Base-by-base conservation (phyloP, 768 basidiomycete species). In the Inosperma sp. region DNA sequence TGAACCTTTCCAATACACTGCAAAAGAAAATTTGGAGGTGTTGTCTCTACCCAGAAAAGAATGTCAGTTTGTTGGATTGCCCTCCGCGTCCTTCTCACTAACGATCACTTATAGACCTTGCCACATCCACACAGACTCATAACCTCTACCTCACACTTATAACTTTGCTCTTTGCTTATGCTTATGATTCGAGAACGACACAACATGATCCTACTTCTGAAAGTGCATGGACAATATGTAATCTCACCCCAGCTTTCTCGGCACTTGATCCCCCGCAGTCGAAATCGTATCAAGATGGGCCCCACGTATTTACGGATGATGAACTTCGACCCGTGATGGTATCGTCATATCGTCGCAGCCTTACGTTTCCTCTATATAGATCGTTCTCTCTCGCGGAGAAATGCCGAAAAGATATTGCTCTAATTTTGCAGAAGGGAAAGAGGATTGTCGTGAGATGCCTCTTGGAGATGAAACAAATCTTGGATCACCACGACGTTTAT, bases 401-500 rank as follows among this genome's bases (percentile, higher is more conserved):
- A 27, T 90, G 90, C 64, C 75, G 72, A 39, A 59, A 62, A 19
- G 90, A 93, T 62, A 77, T 81, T n/a, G 81, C 80, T 13, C 60
- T 61, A 25, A 59, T 84, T 48, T 71, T 92, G 34, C 61, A 65
- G 6, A 74, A 70, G 49, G 90, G 90, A 2, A 83, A 77, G 66
- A 77, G 85, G 33, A 71, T 68, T 27, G 72, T 87, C 19, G 64
- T 81, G 48, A 79, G 86, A 57, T 83, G 77, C 59, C 72, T 93
- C 29, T 69, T 93, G 36, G 83, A 82, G 63, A 74, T 84, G 71
- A 90, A 86, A 67, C 64, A 73, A 33, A 81, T 89, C 41, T 66
- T 93, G 55, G 88, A 90, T 59, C 83, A 80, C 59, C 88, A 90
- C 56, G 88, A 89, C 55, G 83, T 87, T 8, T 93, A 93, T 67